Base-by-base conservation (phyloP, 257 asterid species). In the Rubia yunnanensis region DNA sequence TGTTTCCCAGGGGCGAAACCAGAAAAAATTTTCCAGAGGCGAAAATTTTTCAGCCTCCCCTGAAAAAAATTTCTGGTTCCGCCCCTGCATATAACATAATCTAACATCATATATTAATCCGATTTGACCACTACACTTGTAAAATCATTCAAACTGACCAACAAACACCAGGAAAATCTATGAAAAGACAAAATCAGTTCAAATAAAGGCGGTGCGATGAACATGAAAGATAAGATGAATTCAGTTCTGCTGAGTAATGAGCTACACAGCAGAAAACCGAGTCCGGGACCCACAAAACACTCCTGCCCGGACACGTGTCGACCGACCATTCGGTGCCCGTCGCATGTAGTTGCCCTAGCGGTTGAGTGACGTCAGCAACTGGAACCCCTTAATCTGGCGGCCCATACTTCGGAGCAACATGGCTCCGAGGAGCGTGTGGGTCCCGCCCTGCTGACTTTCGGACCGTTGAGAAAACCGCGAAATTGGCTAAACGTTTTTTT, bases 381-480 rank as follows among this genome's bases (percentile, higher is more conserved):
- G 59, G 59, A 22, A 53, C 22, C 22, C 52, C 59, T 55, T 50
- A 50, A 20, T 20, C 27, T 50, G 27, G 57, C 27, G 5, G 57
- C 57, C 57, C 57, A 50, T 50, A 6, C 11, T 3, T 5, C 27
- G 17, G 52, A 4, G 22, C 60, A 55, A 55, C 17, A 24, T 55
- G 60, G 60, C 60, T n/a, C 60, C 34, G 20, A 17, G 15, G 59
- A 53, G 59, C 30, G 60, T 55, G 60, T 26, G 60, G 60, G 60
- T 23, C 59, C 60, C 60, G 5, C 32, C 31, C 6, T 24, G 30
- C 59, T 53, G 59, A 53, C 31, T 30, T 23, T 10, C 31, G 2
- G 35, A 55, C 60, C 35, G 60, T 55, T 55, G 24, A 22, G 57
- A 50, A 50, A 22, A 50, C 57, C 57, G 62, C 18, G 62, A 30